Percentiles rank a stretch among this genome's conserved stretches.
Conservation (phyloP, 208 protist species). For the Leishmania major region DNA sequence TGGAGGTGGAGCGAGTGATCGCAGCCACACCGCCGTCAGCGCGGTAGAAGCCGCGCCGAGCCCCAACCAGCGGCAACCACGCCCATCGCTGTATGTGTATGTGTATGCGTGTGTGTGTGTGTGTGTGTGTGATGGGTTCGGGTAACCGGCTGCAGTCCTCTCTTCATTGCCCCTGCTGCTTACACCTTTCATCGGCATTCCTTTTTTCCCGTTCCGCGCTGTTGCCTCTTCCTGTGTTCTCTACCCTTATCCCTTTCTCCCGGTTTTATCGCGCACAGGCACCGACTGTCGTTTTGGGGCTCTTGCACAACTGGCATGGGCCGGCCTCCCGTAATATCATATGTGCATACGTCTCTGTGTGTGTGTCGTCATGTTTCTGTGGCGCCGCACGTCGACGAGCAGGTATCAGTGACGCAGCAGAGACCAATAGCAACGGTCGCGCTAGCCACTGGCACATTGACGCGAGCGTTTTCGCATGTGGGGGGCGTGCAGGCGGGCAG, state of each 20-base stretch:
- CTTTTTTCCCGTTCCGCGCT: background rate
- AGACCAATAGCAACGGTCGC: background rate
- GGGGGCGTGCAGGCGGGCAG: too few species aligned
- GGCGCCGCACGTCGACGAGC: background rate
- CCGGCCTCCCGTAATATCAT: background rate
- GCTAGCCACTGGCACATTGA: background rate
- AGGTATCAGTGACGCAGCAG: background rate
- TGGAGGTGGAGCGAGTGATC: background rate
- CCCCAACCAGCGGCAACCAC: background rate
- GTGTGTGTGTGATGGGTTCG: background rate
- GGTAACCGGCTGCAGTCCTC: background rate
- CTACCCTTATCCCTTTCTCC: background rate
- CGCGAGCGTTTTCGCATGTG: background rate
- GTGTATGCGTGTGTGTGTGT: background rate
- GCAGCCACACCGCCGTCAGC: background rate
- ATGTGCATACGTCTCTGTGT: background rate
- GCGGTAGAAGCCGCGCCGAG: background rate
- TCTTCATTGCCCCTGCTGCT: background rate
- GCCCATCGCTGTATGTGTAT: background rate
- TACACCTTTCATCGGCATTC: background rate
- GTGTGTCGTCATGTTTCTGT: background rate
- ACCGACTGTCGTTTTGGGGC: background rate
- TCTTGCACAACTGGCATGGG: background rate
- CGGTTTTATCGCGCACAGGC: background rate
- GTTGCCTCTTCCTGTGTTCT: background rate